Conservation (phyloP, 2,329 filamentous ascomycete species). For the Cladophialophora chaetospira region DNA sequence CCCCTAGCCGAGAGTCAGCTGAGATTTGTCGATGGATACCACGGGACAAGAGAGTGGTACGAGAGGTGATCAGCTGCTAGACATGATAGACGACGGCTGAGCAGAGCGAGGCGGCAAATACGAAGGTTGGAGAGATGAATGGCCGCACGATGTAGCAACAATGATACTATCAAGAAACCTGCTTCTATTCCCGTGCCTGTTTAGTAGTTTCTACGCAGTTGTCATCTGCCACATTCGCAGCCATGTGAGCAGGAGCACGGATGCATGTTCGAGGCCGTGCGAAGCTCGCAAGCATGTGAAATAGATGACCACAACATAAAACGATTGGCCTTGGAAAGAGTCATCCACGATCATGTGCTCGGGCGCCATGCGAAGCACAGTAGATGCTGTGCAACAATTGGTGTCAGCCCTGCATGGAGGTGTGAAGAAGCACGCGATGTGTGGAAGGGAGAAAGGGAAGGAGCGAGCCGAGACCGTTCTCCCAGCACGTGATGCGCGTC, state of each 20-base stretch:
- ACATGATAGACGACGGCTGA: not conserved
- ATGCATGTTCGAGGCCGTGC: not conserved
- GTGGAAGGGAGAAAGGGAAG: not conserved
- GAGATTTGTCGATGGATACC: not conserved
- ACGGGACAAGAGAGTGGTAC: not conserved
- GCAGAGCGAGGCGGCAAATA: not conserved
- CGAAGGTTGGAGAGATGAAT: not conserved
- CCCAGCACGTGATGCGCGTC: not conserved
- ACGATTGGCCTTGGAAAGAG: not conserved
- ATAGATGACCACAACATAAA: not conserved
- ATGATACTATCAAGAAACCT: not conserved
- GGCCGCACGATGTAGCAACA: not conserved
- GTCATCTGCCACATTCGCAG: not conserved
- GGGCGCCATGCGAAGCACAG: not conserved
- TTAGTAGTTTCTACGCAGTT: not conserved
- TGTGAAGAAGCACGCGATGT: not conserved
- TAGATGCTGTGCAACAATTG: not conserved
- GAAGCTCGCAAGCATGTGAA: no score
- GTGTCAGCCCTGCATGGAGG: slow-evolving; percentile 3
- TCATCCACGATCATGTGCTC: not conserved
- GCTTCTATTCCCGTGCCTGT: not conserved
- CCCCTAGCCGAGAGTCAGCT: not conserved
- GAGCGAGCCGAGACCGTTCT: not conserved
- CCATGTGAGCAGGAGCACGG: not conserved
- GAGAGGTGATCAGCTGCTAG: not conserved